A percentile compares a stretch with the other conserved stretches of the same genome.
Evolutionary conservation across 345 rosid species (phyloP).

Genomic region (Sonneratia alba): DNA sequence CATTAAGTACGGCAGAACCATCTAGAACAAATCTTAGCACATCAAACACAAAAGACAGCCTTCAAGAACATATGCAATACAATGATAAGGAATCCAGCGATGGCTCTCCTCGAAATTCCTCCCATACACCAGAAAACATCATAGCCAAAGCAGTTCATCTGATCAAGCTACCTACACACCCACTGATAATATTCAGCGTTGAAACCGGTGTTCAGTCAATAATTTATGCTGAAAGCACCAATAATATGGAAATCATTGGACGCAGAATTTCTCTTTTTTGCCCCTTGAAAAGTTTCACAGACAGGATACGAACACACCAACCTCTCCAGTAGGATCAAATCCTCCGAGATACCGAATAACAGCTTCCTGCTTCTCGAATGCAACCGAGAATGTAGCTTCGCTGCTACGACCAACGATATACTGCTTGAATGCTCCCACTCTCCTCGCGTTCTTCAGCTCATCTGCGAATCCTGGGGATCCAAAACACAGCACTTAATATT

Average conservation of each 20-base stretch:
- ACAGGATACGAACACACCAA: conserved; percentile 20
- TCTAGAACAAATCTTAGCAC: not conserved
- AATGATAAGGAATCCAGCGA: no score
- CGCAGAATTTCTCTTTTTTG: not conserved
- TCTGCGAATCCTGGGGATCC: conserved; percentile 55
- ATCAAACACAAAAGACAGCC: not conserved
- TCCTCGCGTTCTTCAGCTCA: conserved; percentile 61
- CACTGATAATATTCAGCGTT: not conserved
- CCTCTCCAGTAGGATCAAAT: conserved; percentile 77
- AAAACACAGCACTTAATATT: not conserved
- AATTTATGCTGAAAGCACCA: not conserved
- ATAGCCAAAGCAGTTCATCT: not conserved
- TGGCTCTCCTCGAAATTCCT: not conserved
- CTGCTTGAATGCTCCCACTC: conserved; percentile 61
- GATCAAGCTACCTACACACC: not conserved
- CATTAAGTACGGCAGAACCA: not conserved
- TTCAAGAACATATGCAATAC: not conserved
- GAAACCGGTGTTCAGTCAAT: not conserved
- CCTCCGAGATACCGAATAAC: conserved; percentile 63
- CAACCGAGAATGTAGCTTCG: conserved; percentile 65
- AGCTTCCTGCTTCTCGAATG: conserved; percentile 79
- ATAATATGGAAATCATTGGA: not conserved
- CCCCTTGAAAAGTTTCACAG: not conserved
- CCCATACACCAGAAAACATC: not conserved
- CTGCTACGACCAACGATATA: conserved; percentile 81